Evolutionary conservation across 1,284 basidiomycete genomes (phyloP), one percentile per base, ranked within the genome.

Genomic region (Fistulina hepatica): DNA sequence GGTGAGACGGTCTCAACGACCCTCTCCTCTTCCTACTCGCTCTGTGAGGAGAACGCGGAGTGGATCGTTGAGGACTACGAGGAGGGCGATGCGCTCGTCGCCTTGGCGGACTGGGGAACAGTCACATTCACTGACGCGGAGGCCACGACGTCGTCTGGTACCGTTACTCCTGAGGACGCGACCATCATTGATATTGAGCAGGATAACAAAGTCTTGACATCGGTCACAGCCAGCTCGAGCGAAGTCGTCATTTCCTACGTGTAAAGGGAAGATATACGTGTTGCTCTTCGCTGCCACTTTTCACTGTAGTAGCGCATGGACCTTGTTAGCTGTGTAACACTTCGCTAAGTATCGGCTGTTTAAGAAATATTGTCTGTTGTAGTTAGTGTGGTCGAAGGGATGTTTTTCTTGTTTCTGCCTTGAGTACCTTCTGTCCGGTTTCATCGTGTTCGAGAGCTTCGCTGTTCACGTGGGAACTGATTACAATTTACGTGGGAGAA

Each of bases 11-110:
- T 55, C 49, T 54, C 58, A 31, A 55, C 56, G 45, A 48, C 46
- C 16, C 48, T 61, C 49, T 51, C 51, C 27, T 56, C 54, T 31
- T 43, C 52, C 33, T 47, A 49, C 26, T 40, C 52, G 22, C 56
- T 64, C 27, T 60, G 58, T 52, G 44, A 57, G 47, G 40, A 57
- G 46, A 53, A 59, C 39, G 56, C 54, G 2, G 55, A 58, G 43
- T 57, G 57, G 57, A 59, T 59, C 34, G 54, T 64, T 23, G 60
- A 64, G 52, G 61, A 64, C 53, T 63, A 53, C 44, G 52, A 53
- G 44, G 46, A 52, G 40, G 44, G 44, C 44, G 45, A 37, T 43
- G 44, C 43, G 4, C 57, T 59, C 36, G 61, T 62, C 17, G 53
- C 56, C n/a, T 56, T 64, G 43, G 57, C 59, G 32, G 55, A 61